These are phyloP conservation scores for Cercophora samala DNA, from an alignment of 495 filamentous ascomycete species.

Conservation along the genomic window DNA sequence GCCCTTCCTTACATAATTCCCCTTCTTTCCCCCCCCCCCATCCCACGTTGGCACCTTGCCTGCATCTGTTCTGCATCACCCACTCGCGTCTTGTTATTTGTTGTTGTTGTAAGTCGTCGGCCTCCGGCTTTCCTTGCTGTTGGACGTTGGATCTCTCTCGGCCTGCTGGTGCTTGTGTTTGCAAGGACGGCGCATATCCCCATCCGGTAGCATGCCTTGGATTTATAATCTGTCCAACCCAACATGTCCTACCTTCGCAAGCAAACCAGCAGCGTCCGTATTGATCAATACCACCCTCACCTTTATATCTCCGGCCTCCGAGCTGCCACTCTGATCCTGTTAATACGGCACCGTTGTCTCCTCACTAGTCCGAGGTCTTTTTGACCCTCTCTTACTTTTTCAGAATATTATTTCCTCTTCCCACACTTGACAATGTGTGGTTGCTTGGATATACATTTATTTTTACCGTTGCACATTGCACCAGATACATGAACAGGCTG, in stretches of 20 bases:
- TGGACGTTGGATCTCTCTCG: neutral
- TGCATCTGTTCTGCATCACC: constrained; percentile 17
- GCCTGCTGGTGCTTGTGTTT: neutral
- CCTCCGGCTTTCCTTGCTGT: neutral
- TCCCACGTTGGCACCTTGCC: constrained; percentile 9
- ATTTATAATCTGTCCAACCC: constrained; percentile 22
- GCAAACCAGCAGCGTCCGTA: neutral
- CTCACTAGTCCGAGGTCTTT: neutral
- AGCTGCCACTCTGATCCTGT: constrained; percentile 10
- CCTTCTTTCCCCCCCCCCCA: constrained; percentile 10
- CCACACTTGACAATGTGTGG: neutral
- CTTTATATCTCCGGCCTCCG: constrained; percentile 5
- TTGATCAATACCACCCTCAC: constrained; percentile 3
- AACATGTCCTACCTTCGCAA: constrained; percentile 5
- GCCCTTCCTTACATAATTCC: constrained; percentile 25
- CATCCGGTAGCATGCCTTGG: constrained; percentile 4
- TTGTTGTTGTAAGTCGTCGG: neutral
- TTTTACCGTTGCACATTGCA: neutral
- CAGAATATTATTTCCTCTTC: neutral
- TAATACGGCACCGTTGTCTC: neutral
- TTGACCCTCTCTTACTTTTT: neutral
- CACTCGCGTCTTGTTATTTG: constrained; percentile 13
- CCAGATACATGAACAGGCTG: neutral
- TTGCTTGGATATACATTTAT: neutral
- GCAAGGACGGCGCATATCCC: neutral